Evolutionary conservation across 1,139 yeast genomes (phyloP), one percentile per base, ranked within the genome.

Genomic region (Nakaseomyces uthaithaninus): DNA sequence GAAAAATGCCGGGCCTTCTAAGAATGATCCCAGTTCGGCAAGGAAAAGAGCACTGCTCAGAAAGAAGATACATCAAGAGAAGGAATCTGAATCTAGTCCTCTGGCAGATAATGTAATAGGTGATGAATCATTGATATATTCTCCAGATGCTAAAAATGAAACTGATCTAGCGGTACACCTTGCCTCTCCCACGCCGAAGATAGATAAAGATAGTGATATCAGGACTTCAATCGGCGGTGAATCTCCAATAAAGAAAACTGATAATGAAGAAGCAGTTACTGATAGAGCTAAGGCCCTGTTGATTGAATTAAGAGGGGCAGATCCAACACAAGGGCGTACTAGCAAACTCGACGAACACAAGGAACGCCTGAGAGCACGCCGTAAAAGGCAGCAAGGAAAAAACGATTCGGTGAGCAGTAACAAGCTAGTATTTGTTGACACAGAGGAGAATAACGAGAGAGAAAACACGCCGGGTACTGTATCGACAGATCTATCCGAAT

Each of bases 1-100:
- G 53, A 80, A 81, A 55, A 82, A 83, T 26, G 81, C 83, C 0
- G 87, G 85, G 0, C 81, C 86, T 12, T 49, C 77, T 5, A 75
- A 75, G 49, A 79, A 85, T 3, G 93, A 84, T 54, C 79, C 93
- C 0, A 65, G 83, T 1, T 77, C 91, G 6, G 94, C 95, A 0
- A 68, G 94, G 50, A 77, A 86, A 53, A 69, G 93, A 45, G 95
- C 94, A 0, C 66, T 82, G 47, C 83, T 89, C 50, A 74, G 91
- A 48, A 77, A 71, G 50, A 77, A 76, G 42, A 42, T 73, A 45
- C 74, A 69, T 40, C 65, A 62, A 30, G 66, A 60, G 46, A 56
- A 53, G 10, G 40, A 44, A 4, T 27, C 47, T 2, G 25, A 36
- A 3, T 36, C 40, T 19, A 27, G 33, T 12, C 22, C 43, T 2